Percentiles rank a stretch among this genome's conserved stretches.
These are phyloP conservation scores for Flaveria trinervia DNA, from an alignment of 129 eudicot genomes.

Conservation along the genomic window DNA sequence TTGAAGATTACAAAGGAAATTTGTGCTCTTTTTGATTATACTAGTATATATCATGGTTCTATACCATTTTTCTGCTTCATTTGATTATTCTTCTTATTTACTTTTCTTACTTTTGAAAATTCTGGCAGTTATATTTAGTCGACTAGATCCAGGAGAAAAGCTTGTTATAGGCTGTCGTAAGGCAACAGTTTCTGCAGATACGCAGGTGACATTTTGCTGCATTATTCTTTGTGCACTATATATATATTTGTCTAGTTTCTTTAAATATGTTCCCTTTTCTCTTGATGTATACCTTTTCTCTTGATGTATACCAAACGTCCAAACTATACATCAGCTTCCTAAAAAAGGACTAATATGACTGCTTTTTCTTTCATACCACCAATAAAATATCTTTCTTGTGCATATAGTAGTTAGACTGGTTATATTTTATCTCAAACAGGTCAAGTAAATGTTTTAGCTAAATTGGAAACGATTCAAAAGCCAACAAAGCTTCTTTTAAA, in stretches of 20 bases:
- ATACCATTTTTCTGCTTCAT: background rate
- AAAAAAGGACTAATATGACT: background rate
- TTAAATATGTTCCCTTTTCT: background rate
- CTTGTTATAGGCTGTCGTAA: constrained; percentile 4
- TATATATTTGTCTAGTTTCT: background rate
- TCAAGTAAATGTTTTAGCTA: background rate
- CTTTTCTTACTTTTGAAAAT: background rate
- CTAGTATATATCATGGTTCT: background rate
- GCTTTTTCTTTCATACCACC: background rate
- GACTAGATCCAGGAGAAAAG: constrained; percentile 12
- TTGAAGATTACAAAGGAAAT: background rate
- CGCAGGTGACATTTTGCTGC: background rate
- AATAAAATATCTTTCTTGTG: background rate
- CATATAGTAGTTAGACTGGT: no score
- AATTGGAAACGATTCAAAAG: background rate
- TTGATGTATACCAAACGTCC: background rate
- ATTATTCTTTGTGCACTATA: background rate
- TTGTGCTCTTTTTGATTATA: background rate
- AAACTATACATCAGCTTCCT: background rate
- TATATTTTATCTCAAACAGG: no score
- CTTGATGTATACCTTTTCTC: background rate
- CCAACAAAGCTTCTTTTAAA: background rate
- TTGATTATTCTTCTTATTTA: background rate
- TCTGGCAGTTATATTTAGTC: background rate
- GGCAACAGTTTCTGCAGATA: background rate